phyloP scores from a whole-genome alignment of 192 early-diverging fungal genomes.

The Cetraspora pellucida region DNA sequence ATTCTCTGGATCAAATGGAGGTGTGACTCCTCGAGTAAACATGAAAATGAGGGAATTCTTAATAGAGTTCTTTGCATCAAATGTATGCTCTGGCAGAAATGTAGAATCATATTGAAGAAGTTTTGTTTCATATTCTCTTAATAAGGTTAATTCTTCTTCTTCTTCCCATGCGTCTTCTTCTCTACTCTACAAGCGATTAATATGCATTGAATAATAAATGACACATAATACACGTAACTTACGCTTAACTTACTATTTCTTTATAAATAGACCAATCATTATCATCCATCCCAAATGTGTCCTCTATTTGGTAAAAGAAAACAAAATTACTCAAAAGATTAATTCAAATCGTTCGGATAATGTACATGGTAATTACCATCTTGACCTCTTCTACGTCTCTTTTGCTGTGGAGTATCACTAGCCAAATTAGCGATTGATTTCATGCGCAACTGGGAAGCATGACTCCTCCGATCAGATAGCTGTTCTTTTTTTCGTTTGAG shows the following conservation, averaged over 20 bases:
- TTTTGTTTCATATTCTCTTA: slow-evolving; percentile 72
- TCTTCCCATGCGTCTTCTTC: slow-evolving; percentile 85
- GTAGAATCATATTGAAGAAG: slow-evolving; percentile 73
- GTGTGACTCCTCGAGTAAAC: slow-evolving; percentile 63
- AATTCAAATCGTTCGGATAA: background rate
- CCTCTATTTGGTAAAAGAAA: slow-evolving; percentile 55
- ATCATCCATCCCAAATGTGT: slow-evolving; percentile 92
- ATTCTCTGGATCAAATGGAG: slow-evolving; percentile 64
- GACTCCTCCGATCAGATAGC: slow-evolving; percentile 83
- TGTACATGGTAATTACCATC: slow-evolving; percentile 44
- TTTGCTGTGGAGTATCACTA: slow-evolving; percentile 53
- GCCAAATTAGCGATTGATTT: slow-evolving; percentile 84
- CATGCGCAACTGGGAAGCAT: slow-evolving; percentile 85
- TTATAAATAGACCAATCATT: slow-evolving; percentile 92
- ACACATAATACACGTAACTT: background rate
- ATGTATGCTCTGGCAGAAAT: slow-evolving; percentile 74
- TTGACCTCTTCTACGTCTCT: slow-evolving; percentile 61
- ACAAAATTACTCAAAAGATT: background rate
- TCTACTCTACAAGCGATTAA: slow-evolving; percentile 48
- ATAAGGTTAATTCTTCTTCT: slow-evolving; percentile 67
- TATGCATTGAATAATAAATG: background rate
- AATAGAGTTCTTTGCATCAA: slow-evolving; percentile 63
- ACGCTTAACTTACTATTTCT: slow-evolving; percentile 68
- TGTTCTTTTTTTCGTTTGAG: slow-evolving; percentile 72
- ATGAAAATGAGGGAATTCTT: slow-evolving; percentile 75